Evolutionary conservation across 345 rosid species (phyloP), one percentile per base, ranked within the genome.

Genomic region (Melaleuca quinquenervia): DNA sequence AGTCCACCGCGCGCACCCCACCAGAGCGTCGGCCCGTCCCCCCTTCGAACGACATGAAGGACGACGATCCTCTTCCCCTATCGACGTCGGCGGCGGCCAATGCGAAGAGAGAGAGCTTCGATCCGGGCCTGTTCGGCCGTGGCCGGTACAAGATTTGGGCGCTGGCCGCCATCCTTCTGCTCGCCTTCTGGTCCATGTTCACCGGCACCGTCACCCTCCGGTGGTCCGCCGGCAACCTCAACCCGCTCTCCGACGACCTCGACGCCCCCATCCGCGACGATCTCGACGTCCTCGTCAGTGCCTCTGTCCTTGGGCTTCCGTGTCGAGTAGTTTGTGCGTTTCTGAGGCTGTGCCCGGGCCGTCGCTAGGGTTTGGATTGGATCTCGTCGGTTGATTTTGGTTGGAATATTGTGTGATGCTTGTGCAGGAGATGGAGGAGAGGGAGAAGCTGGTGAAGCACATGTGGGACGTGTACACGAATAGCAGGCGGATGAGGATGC

Each of bases 161-260:
- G 36, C 56, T 87, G 83, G 89, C 87, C 53, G 89, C 89, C 49
- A 85, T 87, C 84, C 78, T 87, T 55, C 85, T 87, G 48, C 89
- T 87, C 32, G 89, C 89, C n/a, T 85, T 83, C 56, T 87, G 89
- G 89, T 87, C 89, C 80, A 87, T 87, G 89, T 70, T 87, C 85
- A 85, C 89, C 45, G 89, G 89, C 78, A 85, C 89, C 32, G 87
- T 87, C 85, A 82, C 89, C 49, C 89, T 87, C 85, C 85, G 89
- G 70, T 87, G 89, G 89, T 87, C 89, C 58, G 87, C 89, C 60
- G 89, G 89, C 10, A 85, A 87, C 83, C 87, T 87, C 78, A 56
- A 82, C 75, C 85, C 53, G 76, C 48, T 87, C 82, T 82, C 86
- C 83, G 87, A 87, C 83, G 89, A 70, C 76, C 55, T 87, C 70